phyloP scores from a whole-genome alignment of 768 basidiomycete species.

The Gymnopilus junonius region DNA sequence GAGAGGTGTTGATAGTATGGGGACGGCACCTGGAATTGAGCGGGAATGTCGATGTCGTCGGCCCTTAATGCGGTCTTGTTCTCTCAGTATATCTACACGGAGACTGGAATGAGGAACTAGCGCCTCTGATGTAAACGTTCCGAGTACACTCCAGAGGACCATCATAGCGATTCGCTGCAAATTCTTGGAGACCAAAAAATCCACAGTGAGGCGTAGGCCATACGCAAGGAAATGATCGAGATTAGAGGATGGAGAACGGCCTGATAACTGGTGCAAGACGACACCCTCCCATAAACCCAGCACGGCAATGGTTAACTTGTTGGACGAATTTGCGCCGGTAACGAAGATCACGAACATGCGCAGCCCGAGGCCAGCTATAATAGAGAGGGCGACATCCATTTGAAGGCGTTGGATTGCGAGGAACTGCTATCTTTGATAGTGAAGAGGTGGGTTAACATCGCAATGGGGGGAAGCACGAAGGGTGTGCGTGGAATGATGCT shows the following conservation, averaged over 20 bases:
- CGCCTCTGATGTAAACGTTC: conserved; percentile 37
- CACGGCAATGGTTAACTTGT: conserved; percentile 35
- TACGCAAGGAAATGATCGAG: conserved; percentile 47
- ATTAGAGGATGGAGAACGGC: conserved; percentile 27
- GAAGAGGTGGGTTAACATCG: conserved; percentile 25
- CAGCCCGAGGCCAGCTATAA: conserved; percentile 46
- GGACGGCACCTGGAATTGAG: conserved; percentile 15
- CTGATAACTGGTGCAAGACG: conserved; percentile 44
- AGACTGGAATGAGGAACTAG: conserved; percentile 31
- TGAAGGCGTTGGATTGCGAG: conserved; percentile 12
- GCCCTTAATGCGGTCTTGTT: conserved; percentile 28
- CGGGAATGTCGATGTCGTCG: conserved; percentile 33
- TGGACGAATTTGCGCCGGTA: conserved; percentile 28
- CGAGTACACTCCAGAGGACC: conserved; percentile 42
- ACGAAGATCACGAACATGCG: conserved; percentile 38
- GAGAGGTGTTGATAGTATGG: conserved; percentile 26
- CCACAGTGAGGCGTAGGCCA: conserved; percentile 45
- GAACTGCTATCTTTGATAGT: conserved; percentile 20
- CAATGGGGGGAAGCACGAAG: conserved; percentile 27
- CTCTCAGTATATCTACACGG: conserved; percentile 23
- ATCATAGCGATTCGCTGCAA: conserved; percentile 36
- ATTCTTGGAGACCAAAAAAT: conserved; percentile 44
- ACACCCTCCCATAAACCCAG: conserved; percentile 50
- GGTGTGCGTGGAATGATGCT: conserved; percentile 27
- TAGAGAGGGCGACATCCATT: conserved; percentile 49